A percentile compares a stretch with the other conserved stretches of the same genome.
These are phyloP conservation scores for Trichocladium uniseriatum DNA, from an alignment of 495 filamentous ascomycete species.

Conservation along the genomic window DNA sequence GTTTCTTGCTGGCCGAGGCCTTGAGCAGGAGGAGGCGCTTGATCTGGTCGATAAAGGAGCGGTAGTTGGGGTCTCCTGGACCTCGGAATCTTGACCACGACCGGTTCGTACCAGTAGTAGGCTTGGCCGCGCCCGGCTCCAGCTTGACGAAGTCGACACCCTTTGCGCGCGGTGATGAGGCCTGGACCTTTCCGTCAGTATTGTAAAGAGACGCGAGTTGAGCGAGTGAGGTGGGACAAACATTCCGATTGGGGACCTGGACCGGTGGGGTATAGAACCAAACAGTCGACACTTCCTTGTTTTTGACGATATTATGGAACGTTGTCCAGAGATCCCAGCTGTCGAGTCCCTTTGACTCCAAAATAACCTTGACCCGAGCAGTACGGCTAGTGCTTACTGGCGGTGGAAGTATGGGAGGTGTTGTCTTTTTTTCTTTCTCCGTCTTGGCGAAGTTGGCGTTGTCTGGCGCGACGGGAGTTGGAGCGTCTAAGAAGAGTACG, in stretches of 20 bases:
- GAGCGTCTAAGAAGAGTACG: neutral
- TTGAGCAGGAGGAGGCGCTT: neutral
- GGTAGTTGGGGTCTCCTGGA: constrained; percentile 1
- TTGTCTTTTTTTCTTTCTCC: neutral
- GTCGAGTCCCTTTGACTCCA: neutral
- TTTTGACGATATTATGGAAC: neutral
- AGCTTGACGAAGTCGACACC: neutral
- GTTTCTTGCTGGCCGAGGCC: neutral
- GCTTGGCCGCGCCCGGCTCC: neutral
- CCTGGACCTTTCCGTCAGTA: no score
- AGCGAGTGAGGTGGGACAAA: neutral
- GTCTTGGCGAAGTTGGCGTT: no score
- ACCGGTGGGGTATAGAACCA: neutral
- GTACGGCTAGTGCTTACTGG: neutral
- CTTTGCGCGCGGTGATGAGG: neutral
- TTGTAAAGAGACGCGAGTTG: no score
- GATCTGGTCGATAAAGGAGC: neutral
- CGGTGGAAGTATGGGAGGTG: neutral
- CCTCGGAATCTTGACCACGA: neutral
- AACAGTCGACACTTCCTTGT: neutral
- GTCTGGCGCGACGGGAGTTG: neutral
- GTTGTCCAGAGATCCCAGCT: neutral
- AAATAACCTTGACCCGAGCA: neutral
- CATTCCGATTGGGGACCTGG: neutral
- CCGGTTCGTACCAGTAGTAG: neutral